Base-by-base conservation (phyloP, 208 protist species). In the Trypanosoma caninum region DNA sequence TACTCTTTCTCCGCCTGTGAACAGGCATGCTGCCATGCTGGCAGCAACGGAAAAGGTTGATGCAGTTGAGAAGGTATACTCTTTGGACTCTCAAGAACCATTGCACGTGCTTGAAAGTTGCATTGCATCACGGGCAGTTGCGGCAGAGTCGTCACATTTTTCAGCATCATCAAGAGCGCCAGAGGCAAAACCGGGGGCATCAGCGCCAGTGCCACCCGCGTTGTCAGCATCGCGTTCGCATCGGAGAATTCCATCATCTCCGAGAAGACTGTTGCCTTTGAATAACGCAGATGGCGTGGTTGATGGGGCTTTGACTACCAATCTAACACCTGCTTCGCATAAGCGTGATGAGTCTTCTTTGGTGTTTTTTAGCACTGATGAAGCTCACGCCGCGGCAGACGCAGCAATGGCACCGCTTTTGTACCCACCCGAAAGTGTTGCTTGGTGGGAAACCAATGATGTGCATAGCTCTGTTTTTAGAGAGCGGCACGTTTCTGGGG, bases 381-480 rank as follows among this genome's bases (percentile, higher is more conserved):
- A n/a, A 18, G 5, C 16, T 20, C 14, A 3, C 51, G 37, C 4
- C 31, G 46, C n/a, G 35, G 30, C 40, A 20, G 51, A 16, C 31
- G 37, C 37, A 2, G 16, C 52, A 51, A 42, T 31, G 16, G 25
- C 37, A 13, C 18, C 60, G 13, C 23, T 18, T 11, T 22, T 30
- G n/a, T 89, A 81, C 69, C 66, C 72, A 20, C 59, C 86, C 1
- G 52, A 67, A 7, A 62, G 59, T 14, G 76, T 93, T 27, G 82
- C 81, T 20, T 93, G 86, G 86, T 93, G 86, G 86, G 86, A 93
- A 33, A 65, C 66, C 6, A 56, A 40, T 40, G 56, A 56, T 45
- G 27, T 25, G 13, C 23, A 5, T 27, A 41, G 34, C 40, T 13
- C 16, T 1, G 23, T 31, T 41, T 0, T 40, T 9, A 48, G 28